These are phyloP conservation scores for Penicillium hordei DNA, from an alignment of 2,329 filamentous ascomycete genomes.

Conservation along the genomic window DNA sequence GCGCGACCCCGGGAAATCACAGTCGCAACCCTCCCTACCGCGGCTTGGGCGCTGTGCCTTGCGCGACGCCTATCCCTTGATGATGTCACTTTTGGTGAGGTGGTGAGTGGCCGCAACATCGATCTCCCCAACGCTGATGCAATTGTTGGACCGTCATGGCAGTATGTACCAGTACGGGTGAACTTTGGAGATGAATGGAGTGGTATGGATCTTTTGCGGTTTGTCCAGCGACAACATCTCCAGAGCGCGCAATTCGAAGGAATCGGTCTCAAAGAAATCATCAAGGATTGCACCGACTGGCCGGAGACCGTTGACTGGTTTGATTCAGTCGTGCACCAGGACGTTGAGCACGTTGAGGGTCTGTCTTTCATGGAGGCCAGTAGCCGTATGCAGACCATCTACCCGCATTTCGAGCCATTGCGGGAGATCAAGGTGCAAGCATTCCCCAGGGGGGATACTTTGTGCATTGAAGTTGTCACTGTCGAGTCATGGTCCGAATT, in stretches of 20 bases:
- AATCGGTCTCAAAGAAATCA: slow-evolving; percentile 51
- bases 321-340: slow-evolving; percentile 57
- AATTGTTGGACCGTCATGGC: slow-evolving; percentile 58
- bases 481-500: slow-evolving; percentile 51
- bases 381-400: slow-evolving; percentile 55
- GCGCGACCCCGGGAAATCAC: slow-evolving; percentile 54
- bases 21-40: slow-evolving; percentile 58
- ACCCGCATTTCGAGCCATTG: slow-evolving; percentile 53
- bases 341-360: slow-evolving; percentile 59
- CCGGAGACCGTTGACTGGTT: slow-evolving; percentile 37
- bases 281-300: slow-evolving; percentile 48
- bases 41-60: slow-evolving; percentile 60
- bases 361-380: slow-evolving; percentile 24
- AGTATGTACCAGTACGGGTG: slow-evolving; percentile 1
- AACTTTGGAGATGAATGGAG: slow-evolving; percentile 49
- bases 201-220: slow-evolving; percentile 46
- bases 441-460: slow-evolving; percentile 56
- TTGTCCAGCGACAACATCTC: slow-evolving; percentile 53
- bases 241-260: slow-evolving; percentile 51
- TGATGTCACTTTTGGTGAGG: slow-evolving; percentile 61
- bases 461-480: slow-evolving; percentile 56
- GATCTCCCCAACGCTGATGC: slow-evolving; percentile 51
- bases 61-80: slow-evolving; percentile 47
- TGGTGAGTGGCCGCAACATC: slow-evolving; percentile 57
- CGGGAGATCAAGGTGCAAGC: slow-evolving; percentile 48